A percentile compares a stretch with the other conserved stretches of the same genome.
Conservation (phyloP, 2,329 filamentous ascomycete species). For the Zelopaecilomyces penicillatus region DNA sequence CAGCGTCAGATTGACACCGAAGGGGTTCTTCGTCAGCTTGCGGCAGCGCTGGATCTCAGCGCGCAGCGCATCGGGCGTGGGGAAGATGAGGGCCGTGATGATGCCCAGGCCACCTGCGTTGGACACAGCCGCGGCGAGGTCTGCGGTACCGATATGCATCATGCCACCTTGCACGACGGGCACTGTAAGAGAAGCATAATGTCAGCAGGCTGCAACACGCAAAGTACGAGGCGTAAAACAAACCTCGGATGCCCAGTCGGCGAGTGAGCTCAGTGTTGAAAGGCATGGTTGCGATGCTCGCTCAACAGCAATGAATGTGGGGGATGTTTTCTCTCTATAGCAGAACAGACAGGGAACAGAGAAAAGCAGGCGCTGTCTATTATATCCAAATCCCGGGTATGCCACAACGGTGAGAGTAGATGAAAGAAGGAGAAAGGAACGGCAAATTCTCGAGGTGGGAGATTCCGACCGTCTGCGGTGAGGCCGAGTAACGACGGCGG, state of each 20-base stretch:
- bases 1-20: slow-evolving; percentile 92
- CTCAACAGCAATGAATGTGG: background rate
- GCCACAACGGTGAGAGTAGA: no score
- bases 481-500: no score
- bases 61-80: slow-evolving; percentile 82
- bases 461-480: no score
- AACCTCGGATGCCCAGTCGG: slow-evolving; percentile 47
- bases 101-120: slow-evolving; percentile 79
- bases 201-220: background rate
- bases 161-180: slow-evolving; percentile 81
- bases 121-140: slow-evolving; percentile 66
- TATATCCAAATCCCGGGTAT: no score
- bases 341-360: no score
- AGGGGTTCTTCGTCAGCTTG: slow-evolving; percentile 68
- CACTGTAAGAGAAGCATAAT: slow-evolving; percentile 36
- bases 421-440: no score
- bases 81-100: slow-evolving; percentile 84
- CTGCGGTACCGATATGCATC: slow-evolving; percentile 78
- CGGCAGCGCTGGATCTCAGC: slow-evolving; percentile 86
- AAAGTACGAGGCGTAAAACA: slow-evolving; percentile 4
- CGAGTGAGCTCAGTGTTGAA: slow-evolving; percentile 50
- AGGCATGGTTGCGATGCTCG: slow-evolving; percentile 34
- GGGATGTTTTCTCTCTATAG: background rate
- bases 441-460: no score
- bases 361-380: no score